Conservation (phyloP, 176 grass and related monocot genomes). For the Hsuehochloa calcarea region DNA sequence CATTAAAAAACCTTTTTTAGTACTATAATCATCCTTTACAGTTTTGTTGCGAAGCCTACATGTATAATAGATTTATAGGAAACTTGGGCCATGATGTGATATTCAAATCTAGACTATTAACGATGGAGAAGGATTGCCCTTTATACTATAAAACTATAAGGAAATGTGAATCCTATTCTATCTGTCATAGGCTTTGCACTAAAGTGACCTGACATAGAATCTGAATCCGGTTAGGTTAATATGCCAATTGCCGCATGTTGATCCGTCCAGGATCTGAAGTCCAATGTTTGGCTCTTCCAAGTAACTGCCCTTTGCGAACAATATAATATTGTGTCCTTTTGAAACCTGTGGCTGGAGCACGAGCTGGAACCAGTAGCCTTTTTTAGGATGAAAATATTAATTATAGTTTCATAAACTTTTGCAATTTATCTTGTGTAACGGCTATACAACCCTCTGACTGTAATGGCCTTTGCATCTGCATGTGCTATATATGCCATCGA, state of each 20-base stretch:
- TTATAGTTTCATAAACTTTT: background rate
- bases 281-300: background rate
- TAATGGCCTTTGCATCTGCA: background rate
- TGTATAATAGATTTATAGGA: background rate
- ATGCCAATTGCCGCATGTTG: background rate
- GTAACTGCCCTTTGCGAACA: background rate
- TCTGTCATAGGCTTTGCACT: background rate
- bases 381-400: background rate
- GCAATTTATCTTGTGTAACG: background rate
- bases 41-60: background rate
- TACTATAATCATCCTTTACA: background rate
- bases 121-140: background rate
- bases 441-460: too few relatives aligned
- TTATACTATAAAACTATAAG: background rate
- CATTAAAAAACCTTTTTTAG: background rate
- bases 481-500: background rate
- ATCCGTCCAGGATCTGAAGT: background rate
- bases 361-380: background rate
- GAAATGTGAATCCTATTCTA: background rate
- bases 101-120: background rate
- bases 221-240: background rate
- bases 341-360: background rate
- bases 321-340: background rate
- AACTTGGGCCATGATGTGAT: background rate
- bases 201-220: background rate